A percentile compares a stretch with the other conserved stretches of the same genome.
Evolutionary conservation across 768 basidiomycete species (phyloP).

Genomic region (Hygrophorus pudorinus): DNA sequence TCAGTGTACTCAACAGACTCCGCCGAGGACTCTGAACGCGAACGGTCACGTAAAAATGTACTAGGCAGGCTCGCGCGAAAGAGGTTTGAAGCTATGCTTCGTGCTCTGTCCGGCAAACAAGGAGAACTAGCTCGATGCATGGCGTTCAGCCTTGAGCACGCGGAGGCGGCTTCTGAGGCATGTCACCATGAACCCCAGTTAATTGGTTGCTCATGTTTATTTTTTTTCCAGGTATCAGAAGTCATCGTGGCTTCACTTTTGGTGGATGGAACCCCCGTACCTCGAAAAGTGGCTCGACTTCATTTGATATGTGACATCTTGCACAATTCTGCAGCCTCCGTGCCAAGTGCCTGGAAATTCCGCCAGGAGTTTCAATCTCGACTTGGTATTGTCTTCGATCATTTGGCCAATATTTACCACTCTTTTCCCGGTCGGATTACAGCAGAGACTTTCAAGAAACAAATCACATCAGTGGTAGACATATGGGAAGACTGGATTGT

Average conservation of each 20-base stretch:
- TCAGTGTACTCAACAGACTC: constrained; percentile 89
- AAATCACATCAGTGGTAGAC: constrained; percentile 82
- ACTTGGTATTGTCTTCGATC: constrained; percentile 92
- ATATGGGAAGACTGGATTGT: constrained; percentile 99
- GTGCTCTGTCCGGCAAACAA: constrained; percentile 74
- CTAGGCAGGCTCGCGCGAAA: constrained; percentile 74
- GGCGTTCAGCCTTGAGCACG: constrained; percentile 95
- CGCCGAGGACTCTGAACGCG: constrained; percentile 87
- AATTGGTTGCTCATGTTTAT: neutral
- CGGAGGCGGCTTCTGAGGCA: constrained; percentile 92
- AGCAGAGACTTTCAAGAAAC: constrained; percentile 91
- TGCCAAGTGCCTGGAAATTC: constrained; percentile 97
- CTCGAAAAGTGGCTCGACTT: constrained; percentile 90
- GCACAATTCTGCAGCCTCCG: constrained; percentile 89
- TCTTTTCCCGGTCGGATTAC: constrained; percentile 95
- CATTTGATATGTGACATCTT: constrained; percentile 96
- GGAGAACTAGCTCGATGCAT: constrained; percentile 92
- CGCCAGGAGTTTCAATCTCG: constrained; percentile 88
- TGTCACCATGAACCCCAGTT: constrained; percentile 7
- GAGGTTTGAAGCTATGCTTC: constrained; percentile 85
- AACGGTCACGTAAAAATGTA: constrained; percentile 64
- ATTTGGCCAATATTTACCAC: constrained; percentile 87
- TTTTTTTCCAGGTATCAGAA: constrained; percentile 60
- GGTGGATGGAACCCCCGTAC: constrained; percentile 91
- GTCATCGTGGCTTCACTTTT: constrained; percentile 83